Percentiles rank a stretch among this genome's conserved stretches.
Conservation (phyloP, 768 basidiomycete species). For the Serpula lacrymans region DNA sequence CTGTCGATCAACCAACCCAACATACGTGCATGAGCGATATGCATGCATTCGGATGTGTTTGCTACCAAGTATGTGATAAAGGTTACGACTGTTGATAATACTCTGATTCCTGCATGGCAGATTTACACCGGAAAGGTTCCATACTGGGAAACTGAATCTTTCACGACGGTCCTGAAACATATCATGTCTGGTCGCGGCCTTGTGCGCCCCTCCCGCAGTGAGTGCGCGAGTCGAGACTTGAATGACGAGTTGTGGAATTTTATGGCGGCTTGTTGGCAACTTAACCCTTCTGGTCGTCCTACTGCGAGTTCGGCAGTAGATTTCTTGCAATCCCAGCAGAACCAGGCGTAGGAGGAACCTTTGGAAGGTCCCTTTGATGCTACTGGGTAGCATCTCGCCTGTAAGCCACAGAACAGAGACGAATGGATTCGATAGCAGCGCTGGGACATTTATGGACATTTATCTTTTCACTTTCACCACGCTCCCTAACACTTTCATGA, state of each 20-base stretch:
- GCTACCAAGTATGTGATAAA: constrained; percentile 31
- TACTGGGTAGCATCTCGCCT: too few relatives aligned
- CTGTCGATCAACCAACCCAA: too few relatives aligned
- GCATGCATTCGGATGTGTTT: constrained; percentile 40
- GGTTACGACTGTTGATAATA: neutral
- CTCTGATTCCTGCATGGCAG: neutral
- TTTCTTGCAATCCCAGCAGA: too few relatives aligned
- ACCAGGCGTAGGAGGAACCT: too few relatives aligned
- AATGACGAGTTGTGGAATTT: constrained; percentile 7
- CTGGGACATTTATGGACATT: too few relatives aligned
- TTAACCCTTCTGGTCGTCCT: neutral
- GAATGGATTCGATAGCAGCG: too few relatives aligned
- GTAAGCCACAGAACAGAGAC: too few relatives aligned
- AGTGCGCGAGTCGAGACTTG: neutral
- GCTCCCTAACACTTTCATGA: too few relatives aligned
- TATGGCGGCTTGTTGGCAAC: neutral
- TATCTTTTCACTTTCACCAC: too few relatives aligned
- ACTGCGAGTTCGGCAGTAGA: too few relatives aligned
- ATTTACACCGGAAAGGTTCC: constrained; percentile 2
- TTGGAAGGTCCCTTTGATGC: too few relatives aligned
- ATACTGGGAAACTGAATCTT: too few relatives aligned
- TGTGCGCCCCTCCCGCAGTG: neutral
- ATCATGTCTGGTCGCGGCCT: neutral
- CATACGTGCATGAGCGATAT: constrained; percentile 34
- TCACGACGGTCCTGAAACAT: neutral